Base-by-base conservation (phyloP, 192 early-diverging fungal genomes). In the Dissophora globulifera region DNA sequence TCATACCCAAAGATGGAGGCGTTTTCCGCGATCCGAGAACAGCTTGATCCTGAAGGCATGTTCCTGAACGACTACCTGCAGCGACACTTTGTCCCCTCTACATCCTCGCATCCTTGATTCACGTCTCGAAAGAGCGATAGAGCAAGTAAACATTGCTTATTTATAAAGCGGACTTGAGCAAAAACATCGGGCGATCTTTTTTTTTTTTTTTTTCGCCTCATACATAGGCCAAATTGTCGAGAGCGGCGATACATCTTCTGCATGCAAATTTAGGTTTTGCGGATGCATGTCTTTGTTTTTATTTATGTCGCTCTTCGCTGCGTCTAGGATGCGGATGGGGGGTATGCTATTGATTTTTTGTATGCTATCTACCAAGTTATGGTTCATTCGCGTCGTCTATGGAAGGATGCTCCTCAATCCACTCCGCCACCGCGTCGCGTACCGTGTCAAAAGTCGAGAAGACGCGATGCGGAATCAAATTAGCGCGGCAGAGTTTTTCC, bases 51-150 rank as follows among this genome's bases (percentile, higher is more conserved):
- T 0, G 53, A 86, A 22, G 84, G 85, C 43, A 68, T 92, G 23
- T 92, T 93, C 78, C 64, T 92, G 32, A 93, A 93, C 51, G 81
- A 89, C 43, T 92, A 93, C 52, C 78, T 93, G 1, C 62, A 79
- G 3, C 67, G 90, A 31, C 90, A 92, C 50, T 23, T 93, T 6
- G 65, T 85, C 23, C 68, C 68, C n/a, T 33, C 51, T 33, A 26
- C 48, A 45, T 6, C 17, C n/a, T 17, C 43, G 10, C 4, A 4
- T 45, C n/a, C 17, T 17, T 45, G 8, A 40, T 40, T 40, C 8
- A 40, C 38, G n/a, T 13, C 35, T 13, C 6, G 35, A 9, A 13
- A 6, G 13, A 38, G 35, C 7, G 15, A 17, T 45, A 45, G 43
- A 45, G 12, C 4, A 17, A 17, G 43, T 17, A 4, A 40, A 40